Conservation (phyloP, 208 protist species). For the Leishmania aethiopica region DNA sequence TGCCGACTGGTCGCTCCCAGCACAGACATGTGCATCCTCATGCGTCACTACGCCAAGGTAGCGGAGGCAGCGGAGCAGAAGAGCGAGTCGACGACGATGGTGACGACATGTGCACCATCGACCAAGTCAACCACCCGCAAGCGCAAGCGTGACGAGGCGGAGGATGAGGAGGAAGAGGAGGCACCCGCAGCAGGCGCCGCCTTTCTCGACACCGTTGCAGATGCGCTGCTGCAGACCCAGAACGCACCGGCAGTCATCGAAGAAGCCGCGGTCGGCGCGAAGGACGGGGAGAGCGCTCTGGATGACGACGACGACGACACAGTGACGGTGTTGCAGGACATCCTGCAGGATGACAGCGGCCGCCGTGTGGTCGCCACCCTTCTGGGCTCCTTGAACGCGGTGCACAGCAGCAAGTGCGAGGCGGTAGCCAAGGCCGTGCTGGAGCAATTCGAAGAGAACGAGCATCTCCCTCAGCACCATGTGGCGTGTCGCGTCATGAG, state of each 20-base stretch:
- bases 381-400: constrained; percentile 49
- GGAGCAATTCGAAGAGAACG: constrained; percentile 82
- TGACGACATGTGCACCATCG: constrained; percentile 3
- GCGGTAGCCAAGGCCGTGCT: constrained; percentile 61
- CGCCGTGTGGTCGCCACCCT: constrained; percentile 77
- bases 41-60: constrained; percentile 49
- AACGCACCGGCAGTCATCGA: constrained; percentile 43
- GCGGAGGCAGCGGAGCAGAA: constrained; percentile 5
- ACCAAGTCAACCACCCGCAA: constrained; percentile 34
- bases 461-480: constrained; percentile 75
- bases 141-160: constrained; percentile 32
- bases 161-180: constrained; percentile 1
- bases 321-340: constrained; percentile 73
- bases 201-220: constrained; percentile 46
- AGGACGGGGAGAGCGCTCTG: constrained; percentile 9
- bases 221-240: constrained; percentile 56
- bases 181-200: constrained; percentile 9
- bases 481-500: constrained; percentile 86
- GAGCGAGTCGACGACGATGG: background rate
- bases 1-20: constrained; percentile 69
- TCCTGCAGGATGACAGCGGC: constrained; percentile 79
- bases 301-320: constrained; percentile 49
- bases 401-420: constrained; percentile 36
- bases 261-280: constrained; percentile 26
- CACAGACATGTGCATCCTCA: constrained; percentile 69